Conservation (phyloP, 2,329 filamentous ascomycete species). For the Hansfordia pulvinata region DNA sequence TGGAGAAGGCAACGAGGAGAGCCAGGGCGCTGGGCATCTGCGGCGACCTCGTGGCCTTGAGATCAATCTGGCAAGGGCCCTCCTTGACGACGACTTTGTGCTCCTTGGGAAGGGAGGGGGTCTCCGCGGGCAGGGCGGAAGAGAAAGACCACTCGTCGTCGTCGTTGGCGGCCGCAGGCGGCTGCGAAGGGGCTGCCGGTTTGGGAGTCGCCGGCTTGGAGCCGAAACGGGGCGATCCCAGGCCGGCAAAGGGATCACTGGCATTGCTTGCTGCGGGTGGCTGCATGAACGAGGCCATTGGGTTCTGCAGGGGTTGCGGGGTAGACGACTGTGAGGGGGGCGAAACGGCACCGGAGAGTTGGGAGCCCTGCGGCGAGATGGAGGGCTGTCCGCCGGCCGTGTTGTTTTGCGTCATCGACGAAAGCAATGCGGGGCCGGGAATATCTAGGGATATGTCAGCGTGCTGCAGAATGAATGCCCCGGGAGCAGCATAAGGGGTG, state of each 20-base stretch:
- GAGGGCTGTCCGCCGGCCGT: slow-evolving; percentile 11
- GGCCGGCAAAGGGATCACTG: slow-evolving; percentile 38
- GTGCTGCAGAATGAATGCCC: not conserved
- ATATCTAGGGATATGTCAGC: slow-evolving; percentile 33
- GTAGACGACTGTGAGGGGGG: not conserved
- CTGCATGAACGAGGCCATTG: slow-evolving; percentile 27
- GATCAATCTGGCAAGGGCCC: slow-evolving; percentile 56
- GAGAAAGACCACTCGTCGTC: slow-evolving; percentile 95
- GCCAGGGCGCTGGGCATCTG: slow-evolving; percentile 44
- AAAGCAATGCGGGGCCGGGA: slow-evolving; percentile 34
- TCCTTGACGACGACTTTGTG: slow-evolving; percentile 57
- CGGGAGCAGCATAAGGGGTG: not conserved
- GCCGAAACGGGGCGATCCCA: slow-evolving; percentile 24
- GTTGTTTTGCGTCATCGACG: slow-evolving; percentile 21
- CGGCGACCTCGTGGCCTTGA: slow-evolving; percentile 51
- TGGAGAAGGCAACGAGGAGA: slow-evolving; percentile 73
- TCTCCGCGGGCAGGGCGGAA: slow-evolving; percentile 60
- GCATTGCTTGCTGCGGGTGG: slow-evolving; percentile 24
- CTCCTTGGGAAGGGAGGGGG: slow-evolving; percentile 37
- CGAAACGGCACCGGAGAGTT: not conserved
- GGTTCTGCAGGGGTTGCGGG: too few species aligned
- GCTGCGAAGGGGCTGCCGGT: slow-evolving; percentile 12
- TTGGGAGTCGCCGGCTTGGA: slow-evolving; percentile 22
- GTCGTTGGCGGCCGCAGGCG: slow-evolving; percentile 27
- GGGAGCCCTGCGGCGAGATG: not conserved